Percentiles rank a stretch among this genome's conserved stretches.
phyloP scores from a whole-genome alignment of 164 flowering plant genomes.

The Vitis rotundifolia region DNA sequence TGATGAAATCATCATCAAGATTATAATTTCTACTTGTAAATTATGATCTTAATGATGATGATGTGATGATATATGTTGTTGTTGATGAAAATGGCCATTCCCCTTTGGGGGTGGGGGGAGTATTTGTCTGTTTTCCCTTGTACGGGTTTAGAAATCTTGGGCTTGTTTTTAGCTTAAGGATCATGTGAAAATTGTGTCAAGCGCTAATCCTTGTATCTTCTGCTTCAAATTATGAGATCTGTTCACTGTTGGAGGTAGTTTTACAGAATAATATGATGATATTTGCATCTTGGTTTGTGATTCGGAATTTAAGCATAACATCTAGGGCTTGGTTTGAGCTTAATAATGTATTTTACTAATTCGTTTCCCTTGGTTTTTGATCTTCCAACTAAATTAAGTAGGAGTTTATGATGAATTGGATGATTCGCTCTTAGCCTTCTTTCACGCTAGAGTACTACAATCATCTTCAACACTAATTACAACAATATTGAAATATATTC shows the following conservation, averaged over 20 bases:
- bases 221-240: neutral
- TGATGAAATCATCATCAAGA: neutral
- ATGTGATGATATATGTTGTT: no score
- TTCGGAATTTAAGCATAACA: no score
- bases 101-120: neutral
- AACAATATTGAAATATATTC: neutral
- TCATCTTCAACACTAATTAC: neutral
- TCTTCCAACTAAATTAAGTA: neutral
- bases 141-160: neutral
- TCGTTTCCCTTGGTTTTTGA: neutral
- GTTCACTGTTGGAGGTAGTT: neutral
- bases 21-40: slow-evolving; percentile 3
- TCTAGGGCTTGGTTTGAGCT: no score
- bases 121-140: slow-evolving; percentile 3
- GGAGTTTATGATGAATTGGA: slow-evolving; percentile 1
- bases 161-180: neutral
- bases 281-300: neutral
- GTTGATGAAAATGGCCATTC: neutral
- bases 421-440: neutral
- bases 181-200: neutral
- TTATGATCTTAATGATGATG: neutral
- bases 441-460: neutral
- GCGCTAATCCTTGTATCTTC: neutral
- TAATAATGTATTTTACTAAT: neutral
- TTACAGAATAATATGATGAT: neutral